Evolutionary conservation across 257 asterid genomes (phyloP).

Genomic region (Solanum stenotomum): DNA sequence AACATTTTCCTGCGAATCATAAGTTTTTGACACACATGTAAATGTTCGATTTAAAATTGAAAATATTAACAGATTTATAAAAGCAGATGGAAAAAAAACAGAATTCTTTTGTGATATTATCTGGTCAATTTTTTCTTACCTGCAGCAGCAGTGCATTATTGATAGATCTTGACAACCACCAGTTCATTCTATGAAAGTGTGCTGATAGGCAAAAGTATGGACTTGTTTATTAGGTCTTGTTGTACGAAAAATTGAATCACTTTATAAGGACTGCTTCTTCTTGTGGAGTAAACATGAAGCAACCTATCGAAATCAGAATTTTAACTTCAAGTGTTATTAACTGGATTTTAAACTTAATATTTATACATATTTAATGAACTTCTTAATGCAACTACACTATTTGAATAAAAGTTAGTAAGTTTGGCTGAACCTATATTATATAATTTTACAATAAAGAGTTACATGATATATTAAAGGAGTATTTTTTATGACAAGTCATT

Average conservation of each 20-base stretch:
- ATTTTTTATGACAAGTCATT: not conserved
- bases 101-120: not conserved
- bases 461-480: too few species aligned
- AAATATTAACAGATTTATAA: not conserved
- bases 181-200: slow-evolving; percentile 35
- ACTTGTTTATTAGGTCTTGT: not conserved
- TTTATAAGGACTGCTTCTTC: not conserved
- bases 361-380: too few species aligned
- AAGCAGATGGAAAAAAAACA: not conserved
- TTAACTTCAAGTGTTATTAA: not conserved
- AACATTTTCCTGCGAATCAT: slow-evolving; percentile 33
- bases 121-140: slow-evolving; percentile 17
- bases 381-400: not conserved
- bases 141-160: slow-evolving; percentile 47
- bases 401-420: too few species aligned
- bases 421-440: not conserved
- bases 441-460: too few species aligned
- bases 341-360: too few species aligned
- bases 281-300: not conserved
- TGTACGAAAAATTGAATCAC: not conserved
- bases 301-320: not conserved
- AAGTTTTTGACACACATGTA: not conserved
- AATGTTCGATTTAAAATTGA: not conserved
- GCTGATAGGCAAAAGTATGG: not conserved
- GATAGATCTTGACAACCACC: slow-evolving; percentile 91